These are phyloP conservation scores for Diaporthe aspalathi DNA, from an alignment of 2,329 filamentous ascomycete species.

Conservation along the genomic window DNA sequence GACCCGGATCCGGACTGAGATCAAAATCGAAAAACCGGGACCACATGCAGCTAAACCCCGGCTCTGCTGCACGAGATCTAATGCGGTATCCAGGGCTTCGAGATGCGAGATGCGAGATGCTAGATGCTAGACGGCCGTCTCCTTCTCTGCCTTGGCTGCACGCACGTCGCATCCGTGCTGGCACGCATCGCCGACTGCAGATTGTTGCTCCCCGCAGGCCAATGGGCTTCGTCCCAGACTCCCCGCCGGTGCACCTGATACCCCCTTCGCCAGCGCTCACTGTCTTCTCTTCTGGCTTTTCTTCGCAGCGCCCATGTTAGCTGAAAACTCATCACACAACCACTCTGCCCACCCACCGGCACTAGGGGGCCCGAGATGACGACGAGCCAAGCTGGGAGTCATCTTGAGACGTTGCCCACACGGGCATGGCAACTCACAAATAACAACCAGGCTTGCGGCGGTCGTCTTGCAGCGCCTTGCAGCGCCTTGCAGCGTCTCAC, in stretches of 20 bases:
- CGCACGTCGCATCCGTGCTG: slow-evolving; percentile 28
- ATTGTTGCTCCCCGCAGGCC: slow-evolving; percentile 30
- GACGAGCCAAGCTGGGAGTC: background rate
- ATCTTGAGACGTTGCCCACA: slow-evolving; percentile 21
- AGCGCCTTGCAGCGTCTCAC: slow-evolving; percentile 15
- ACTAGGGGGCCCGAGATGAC: background rate
- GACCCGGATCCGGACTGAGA: slow-evolving; percentile 7
- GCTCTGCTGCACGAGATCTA: slow-evolving; percentile 30
- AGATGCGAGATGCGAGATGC: slow-evolving; percentile 9
- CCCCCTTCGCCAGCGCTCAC: slow-evolving; percentile 34
- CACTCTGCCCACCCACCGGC: slow-evolving; percentile 12
- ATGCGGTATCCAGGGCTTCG: slow-evolving; percentile 19
- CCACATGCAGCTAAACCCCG: slow-evolving; percentile 28
- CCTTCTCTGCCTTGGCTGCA: slow-evolving; percentile 26
- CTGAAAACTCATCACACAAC: slow-evolving; percentile 16
- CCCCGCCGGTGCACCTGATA: slow-evolving; percentile 36
- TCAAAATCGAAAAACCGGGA: slow-evolving; percentile 15
- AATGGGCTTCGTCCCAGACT: slow-evolving; percentile 36
- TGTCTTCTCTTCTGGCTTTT: slow-evolving; percentile 8
- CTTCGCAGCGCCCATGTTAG: slow-evolving; percentile 14
- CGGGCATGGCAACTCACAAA: slow-evolving; percentile 19
- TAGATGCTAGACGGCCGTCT: slow-evolving; percentile 1
- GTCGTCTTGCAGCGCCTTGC: slow-evolving; percentile 10
- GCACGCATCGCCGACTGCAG: slow-evolving; percentile 34
- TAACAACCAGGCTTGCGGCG: background rate